Base-by-base conservation (phyloP, 2,329 filamentous ascomycete species). In the Sporothrix schenckii region DNA sequence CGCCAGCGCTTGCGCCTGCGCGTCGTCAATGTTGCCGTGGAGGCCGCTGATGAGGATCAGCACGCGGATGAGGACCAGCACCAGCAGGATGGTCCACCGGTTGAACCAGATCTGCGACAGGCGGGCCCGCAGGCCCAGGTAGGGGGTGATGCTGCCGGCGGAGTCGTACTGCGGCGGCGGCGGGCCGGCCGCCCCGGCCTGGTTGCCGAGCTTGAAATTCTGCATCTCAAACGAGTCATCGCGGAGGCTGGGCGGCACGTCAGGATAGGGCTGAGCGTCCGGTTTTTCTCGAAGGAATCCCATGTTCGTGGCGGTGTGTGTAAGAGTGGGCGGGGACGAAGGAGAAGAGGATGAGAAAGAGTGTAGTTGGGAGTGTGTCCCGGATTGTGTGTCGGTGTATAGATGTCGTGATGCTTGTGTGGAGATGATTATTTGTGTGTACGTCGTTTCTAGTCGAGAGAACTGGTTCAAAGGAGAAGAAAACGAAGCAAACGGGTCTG, bases 91-190 rank as follows among this genome's bases (percentile, higher is more conserved):
- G 52, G 95, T 98, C 95, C 95, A 99, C 80, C 92, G 88, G 84
- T 99, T 98, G 83, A 99, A 89, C 93, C 94, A 97, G 80, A 96
- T 87, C 84, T 99, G 95, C 68, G 95, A 98, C 76, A 98, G 86
- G 77, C 94, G 90, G 76, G 94, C 90, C 77, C 89, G 89, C 77
- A 97, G 88, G 76, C 94, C 93, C 73, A 99, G 91, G 80, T 98
- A 98, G 73, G 95, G 94, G 74, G 93, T 97, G 77, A 91, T 86
- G 78, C 88, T 88, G 79, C 87, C 87, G 80, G 88, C 86, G 73
- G 91, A 89, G 79, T 84, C 85, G 78, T 74, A 73, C 10, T 52
- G 44, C 74, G 73, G 75, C 72, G 72, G 16, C 65, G 72, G 24
- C 10, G 39, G 58, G 19, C 30, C 56, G 16, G 6, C 27, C 53